Evolutionary conservation across 257 asterid genomes (phyloP).

Genomic region (Salvia miltiorrhiza): DNA sequence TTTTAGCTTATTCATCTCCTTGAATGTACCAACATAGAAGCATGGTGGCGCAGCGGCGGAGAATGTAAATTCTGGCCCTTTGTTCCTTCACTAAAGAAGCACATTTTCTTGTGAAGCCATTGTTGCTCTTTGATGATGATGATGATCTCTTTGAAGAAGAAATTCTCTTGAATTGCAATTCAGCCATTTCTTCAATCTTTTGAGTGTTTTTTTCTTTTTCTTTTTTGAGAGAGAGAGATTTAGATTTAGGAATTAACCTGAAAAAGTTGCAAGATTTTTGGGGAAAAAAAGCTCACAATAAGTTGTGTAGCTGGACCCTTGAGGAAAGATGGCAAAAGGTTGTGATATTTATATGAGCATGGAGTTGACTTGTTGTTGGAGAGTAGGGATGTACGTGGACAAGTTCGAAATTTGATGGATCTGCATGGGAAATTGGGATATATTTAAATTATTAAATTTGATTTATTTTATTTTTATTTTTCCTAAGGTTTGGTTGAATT

Average conservation of each 20-base stretch:
- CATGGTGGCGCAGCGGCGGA: slow-evolving; percentile 93
- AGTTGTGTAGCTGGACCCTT: slow-evolving; percentile 58
- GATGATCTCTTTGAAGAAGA: slow-evolving; percentile 33
- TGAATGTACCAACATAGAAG: slow-evolving; percentile 83
- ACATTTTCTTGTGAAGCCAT: slow-evolving; percentile 68
- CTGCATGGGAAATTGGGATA: slow-evolving; percentile 48
- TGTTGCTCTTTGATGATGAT: slow-evolving; percentile 40
- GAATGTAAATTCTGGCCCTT: slow-evolving; percentile 68
- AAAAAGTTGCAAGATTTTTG: neutral
- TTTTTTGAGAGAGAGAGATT: neutral
- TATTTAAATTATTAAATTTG: neutral
- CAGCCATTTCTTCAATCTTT: slow-evolving; percentile 34
- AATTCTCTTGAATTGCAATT: slow-evolving; percentile 26
- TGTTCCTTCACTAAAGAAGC: slow-evolving; percentile 71
- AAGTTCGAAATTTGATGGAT: slow-evolving; percentile 43
- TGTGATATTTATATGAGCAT: slow-evolving; percentile 24
- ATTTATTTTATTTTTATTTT: neutral
- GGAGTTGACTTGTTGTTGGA: slow-evolving; percentile 18
- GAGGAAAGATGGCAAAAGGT: slow-evolving; percentile 18
- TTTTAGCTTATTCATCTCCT: slow-evolving; percentile 53
- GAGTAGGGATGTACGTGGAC: slow-evolving; percentile 40
- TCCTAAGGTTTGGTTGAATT: slow-evolving; percentile 9
- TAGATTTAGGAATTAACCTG: neutral
- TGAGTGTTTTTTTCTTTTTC: neutral
- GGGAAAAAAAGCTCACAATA: slow-evolving; percentile 59